Evolutionary conservation across 2,329 filamentous ascomycete species (phyloP).

Genomic region (Neoscytalidium dimidiatum): DNA sequence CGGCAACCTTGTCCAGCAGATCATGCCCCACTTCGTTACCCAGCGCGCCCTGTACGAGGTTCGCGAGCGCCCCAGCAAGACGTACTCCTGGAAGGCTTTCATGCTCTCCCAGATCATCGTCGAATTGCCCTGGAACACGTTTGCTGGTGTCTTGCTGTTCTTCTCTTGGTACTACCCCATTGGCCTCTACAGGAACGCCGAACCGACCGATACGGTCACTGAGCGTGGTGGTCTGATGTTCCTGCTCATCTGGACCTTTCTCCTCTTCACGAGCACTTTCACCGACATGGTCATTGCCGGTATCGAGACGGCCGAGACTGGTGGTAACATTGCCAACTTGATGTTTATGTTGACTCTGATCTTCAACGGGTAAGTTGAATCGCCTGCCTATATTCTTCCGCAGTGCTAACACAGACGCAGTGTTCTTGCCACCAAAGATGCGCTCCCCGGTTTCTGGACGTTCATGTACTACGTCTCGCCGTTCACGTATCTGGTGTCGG

Average conservation of each 20-base stretch:
- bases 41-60: conserved; percentile 78
- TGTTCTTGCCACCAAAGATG: conserved; percentile 63
- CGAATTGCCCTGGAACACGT: conserved; percentile 75
- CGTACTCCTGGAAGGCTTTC: conserved; percentile 79
- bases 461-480: conserved; percentile 79
- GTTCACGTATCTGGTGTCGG: conserved; percentile 74
- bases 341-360: conserved; percentile 69
- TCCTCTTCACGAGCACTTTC: conserved; percentile 76
- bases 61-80: conserved; percentile 78
- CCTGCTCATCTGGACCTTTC: conserved; percentile 68
- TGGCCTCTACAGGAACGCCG: conserved; percentile 68
- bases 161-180: conserved; percentile 81
- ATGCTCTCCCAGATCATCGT: conserved; percentile 77
- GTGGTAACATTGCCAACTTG: conserved; percentile 69
- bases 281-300: conserved; percentile 71
- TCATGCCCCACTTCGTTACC: conserved; percentile 78
- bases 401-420: conserved; percentile 47
- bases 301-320: conserved; percentile 69
- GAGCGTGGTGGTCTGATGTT: conserved; percentile 76
- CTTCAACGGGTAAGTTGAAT: conserved; percentile 56
- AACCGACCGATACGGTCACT: conserved; percentile 56
- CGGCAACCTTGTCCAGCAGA: conserved; percentile 71
- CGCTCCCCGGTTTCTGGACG: conserved; percentile 71
- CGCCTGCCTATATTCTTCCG: conserved; percentile 26
- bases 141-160: conserved; percentile 71